Evolutionary conservation across 1,284 basidiomycete genomes (phyloP).

Genomic region (Phellinidium pouzarii): DNA sequence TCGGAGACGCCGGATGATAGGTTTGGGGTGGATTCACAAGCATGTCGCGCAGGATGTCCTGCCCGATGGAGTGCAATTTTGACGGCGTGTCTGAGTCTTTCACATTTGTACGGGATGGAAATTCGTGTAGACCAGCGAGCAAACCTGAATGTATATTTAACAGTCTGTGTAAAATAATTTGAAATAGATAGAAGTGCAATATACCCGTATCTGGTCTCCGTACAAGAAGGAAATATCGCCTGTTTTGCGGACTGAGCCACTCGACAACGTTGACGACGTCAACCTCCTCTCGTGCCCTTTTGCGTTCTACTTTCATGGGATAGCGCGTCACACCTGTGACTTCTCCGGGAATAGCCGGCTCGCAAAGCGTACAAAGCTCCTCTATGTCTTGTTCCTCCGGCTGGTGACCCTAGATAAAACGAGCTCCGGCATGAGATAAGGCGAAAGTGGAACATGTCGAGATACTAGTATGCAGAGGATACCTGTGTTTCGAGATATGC

Average conservation of each 20-base stretch:
- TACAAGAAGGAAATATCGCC: constrained; percentile 65
- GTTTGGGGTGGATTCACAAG: constrained; percentile 21
- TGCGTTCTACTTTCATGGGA: constrained; percentile 84
- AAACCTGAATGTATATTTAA: constrained; percentile 49
- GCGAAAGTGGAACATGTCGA: too few species aligned
- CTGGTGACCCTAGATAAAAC: constrained; percentile 1
- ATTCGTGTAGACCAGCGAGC: constrained; percentile 82
- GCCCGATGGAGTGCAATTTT: constrained; percentile 6
- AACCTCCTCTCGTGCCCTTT: constrained; percentile 78
- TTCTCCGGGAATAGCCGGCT: constrained; percentile 40
- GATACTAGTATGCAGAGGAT: constrained; percentile 10
- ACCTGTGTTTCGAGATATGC: constrained; percentile 41
- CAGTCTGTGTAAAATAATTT: neutral
- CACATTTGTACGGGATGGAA: constrained; percentile 55
- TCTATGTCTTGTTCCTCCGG: constrained; percentile 51
- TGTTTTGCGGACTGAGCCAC: constrained; percentile 44
- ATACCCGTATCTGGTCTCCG: constrained; percentile 79
- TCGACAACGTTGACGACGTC: constrained; percentile 84
- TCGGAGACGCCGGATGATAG: constrained; percentile 19
- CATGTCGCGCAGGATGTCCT: constrained; percentile 14
- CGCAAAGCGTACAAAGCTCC: constrained; percentile 69
- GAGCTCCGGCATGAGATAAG: neutral
- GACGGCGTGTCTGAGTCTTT: neutral
- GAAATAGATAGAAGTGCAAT: constrained; percentile 3
- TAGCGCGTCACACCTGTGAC: constrained; percentile 54